phyloP scores from a whole-genome alignment of 2,329 filamentous ascomycete species.

The Calonectria multiphialidica region DNA sequence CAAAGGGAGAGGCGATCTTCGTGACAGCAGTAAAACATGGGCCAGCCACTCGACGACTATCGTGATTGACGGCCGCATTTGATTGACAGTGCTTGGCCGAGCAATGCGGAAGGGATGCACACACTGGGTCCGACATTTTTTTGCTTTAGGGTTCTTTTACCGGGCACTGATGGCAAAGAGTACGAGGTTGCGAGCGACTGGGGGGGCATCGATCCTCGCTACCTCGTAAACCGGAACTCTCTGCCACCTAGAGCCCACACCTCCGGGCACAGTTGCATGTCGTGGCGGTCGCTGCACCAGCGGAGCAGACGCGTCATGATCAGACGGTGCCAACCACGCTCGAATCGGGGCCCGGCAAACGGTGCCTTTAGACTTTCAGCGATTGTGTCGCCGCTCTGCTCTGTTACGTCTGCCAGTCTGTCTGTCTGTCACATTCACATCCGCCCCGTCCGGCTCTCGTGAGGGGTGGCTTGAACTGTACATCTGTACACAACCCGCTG shows the following conservation, averaged over 20 bases:
- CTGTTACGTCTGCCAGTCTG: background rate
- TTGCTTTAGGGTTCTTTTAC: constrained; percentile 14
- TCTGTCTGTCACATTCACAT: background rate
- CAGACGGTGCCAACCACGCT: constrained; percentile 19
- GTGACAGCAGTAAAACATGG: background rate
- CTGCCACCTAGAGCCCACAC: constrained; percentile 26
- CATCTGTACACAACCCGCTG: background rate
- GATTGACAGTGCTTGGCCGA: background rate
- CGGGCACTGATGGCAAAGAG: background rate
- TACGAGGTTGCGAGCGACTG: constrained; percentile 15
- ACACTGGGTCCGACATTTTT: background rate
- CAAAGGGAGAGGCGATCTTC: background rate
- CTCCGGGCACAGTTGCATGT: constrained; percentile 32
- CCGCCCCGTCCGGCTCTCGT: background rate
- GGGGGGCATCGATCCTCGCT: constrained; percentile 14
- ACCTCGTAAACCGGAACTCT: constrained; percentile 26
- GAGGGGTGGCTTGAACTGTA: background rate
- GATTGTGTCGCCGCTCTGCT: background rate
- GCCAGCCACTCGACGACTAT: background rate
- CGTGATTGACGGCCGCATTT: background rate
- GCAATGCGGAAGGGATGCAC: constrained; percentile 1
- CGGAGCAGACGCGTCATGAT: constrained; percentile 45
- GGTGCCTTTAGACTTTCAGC: constrained; percentile 9
- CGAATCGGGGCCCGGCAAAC: constrained; percentile 16
- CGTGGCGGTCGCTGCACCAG: constrained; percentile 37